Evolutionary conservation across 768 basidiomycete genomes (phyloP).

Genomic region (Punctularia strigosozonata): DNA sequence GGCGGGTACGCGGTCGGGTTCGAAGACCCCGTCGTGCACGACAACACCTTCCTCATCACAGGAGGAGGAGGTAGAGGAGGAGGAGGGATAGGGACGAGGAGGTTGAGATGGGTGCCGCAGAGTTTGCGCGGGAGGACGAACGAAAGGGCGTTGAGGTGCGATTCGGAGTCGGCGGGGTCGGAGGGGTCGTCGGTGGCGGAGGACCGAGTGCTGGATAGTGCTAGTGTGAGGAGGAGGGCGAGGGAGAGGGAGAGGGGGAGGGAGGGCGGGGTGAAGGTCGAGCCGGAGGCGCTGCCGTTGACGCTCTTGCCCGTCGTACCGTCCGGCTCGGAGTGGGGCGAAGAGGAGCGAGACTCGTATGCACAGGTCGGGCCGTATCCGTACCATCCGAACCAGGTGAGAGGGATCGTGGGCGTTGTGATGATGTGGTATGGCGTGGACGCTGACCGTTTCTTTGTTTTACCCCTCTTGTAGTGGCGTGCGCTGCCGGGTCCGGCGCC

Average conservation of each 20-base stretch:
- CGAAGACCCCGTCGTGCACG: slow-evolving; percentile 32
- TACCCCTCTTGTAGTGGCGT: slow-evolving; percentile 17
- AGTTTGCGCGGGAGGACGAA: too few relatives aligned
- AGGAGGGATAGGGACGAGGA: slow-evolving; percentile 23
- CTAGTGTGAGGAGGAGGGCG: too few relatives aligned
- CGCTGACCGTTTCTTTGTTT: slow-evolving; percentile 1
- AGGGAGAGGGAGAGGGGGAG: too few relatives aligned
- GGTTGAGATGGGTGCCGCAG: slow-evolving; percentile 30
- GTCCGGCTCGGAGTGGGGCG: slow-evolving; percentile 17
- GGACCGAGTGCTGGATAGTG: too few relatives aligned
- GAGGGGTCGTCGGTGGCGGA: too few relatives aligned
- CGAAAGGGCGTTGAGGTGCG: too few relatives aligned
- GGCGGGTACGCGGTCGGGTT: slow-evolving; percentile 24
- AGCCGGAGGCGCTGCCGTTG: too few relatives aligned
- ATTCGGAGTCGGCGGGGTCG: too few relatives aligned
- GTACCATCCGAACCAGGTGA: slow-evolving; percentile 22
- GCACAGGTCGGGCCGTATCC: slow-evolving; percentile 16
- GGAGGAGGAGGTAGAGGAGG: too few relatives aligned
- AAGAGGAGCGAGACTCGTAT: slow-evolving; percentile 23
- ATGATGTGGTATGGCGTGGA: not conserved
- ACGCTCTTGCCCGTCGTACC: slow-evolving; percentile 23
- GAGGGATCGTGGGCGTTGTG: slow-evolving; percentile 9
- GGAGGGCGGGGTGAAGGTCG: too few relatives aligned
- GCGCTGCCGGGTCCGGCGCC: slow-evolving; percentile 24
- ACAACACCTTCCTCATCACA: too few relatives aligned